Base-by-base conservation (phyloP, 345 rosid species). In the Citrus trifoliata region DNA sequence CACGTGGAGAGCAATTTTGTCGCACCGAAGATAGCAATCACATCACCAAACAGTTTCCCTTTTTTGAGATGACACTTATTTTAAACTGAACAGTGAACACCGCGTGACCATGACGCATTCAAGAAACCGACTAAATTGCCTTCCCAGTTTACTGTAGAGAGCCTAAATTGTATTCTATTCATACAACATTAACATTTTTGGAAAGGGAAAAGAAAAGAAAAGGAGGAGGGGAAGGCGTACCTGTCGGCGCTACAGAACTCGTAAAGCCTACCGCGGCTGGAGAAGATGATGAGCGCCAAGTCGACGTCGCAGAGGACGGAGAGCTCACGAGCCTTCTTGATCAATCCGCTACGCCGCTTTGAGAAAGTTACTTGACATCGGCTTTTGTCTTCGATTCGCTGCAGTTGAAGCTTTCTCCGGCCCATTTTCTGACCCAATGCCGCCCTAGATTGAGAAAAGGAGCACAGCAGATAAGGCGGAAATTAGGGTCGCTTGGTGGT, bases 281-380 rank as follows among this genome's bases (percentile, higher is more conserved):
- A 91, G 84, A 88, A 89, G 82, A 90, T 71, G 74, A 93, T 42
- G 71, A 90, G 71, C 70, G 88, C 93, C 64, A 90, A 78, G 76
- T 91, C 82, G 27, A 86, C 88, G 78, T 93, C 94, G 80, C 95
- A 91, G 64, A 91, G 95, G 75, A 93, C 42, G 27, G 95, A 84
- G 76, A 93, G 90, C 58, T 93, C 90, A 2, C 83, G 83, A 77
- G 95, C 93, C 79, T 91, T 93, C 81, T 91, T 90, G 65, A 90
- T 83, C 81, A 91, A 87, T 40, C 97, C 95, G 65, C 67, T 80
- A 12, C 94, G 87, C 32, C 97, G 71, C 81, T 93, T 93, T 2
- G 88, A 88, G 80, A 93, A 93, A 16, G 94, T 86, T 2, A 90
- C 92, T 77, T 90, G 95, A 18, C 95, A 88, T 55, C 88, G 89